Conservation (phyloP, 768 basidiomycete species). For the Russula vinacea region DNA sequence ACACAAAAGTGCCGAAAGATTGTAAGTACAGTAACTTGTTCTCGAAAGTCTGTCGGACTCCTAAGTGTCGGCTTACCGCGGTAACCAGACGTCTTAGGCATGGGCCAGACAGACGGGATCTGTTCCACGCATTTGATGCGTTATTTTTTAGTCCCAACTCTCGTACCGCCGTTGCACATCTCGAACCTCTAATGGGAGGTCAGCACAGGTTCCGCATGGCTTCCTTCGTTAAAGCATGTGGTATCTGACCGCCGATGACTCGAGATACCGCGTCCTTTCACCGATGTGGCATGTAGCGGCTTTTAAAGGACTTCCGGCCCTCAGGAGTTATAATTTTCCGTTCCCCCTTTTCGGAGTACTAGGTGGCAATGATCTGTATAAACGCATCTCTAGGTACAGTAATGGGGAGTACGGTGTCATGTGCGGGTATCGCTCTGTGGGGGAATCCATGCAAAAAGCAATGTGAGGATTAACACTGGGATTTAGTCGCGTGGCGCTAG, state of each 20-base stretch:
- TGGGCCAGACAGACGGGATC: background rate
- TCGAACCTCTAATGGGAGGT: too few relatives aligned
- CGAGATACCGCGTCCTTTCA: background rate
- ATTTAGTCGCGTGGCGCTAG: background rate
- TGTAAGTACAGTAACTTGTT: background rate
- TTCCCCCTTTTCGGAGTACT: background rate
- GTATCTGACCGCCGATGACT: background rate
- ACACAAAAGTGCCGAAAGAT: background rate
- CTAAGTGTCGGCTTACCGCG: too few relatives aligned
- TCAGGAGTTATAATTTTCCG: background rate
- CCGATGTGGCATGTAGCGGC: background rate
- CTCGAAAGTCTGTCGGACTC: background rate
- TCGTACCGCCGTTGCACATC: too few relatives aligned
- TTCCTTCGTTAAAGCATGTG: too few relatives aligned
- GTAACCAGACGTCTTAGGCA: too few relatives aligned
- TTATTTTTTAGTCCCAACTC: too few relatives aligned
- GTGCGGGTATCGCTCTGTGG: slow-evolving; percentile 9
- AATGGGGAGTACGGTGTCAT: background rate
- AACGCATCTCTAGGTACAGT: background rate
- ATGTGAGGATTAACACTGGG: background rate
- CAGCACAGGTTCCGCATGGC: too few relatives aligned
- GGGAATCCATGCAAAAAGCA: background rate
- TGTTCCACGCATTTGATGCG: background rate
- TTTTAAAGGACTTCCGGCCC: background rate
- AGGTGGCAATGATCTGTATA: background rate